A percentile compares a stretch with the other conserved stretches of the same genome.
phyloP scores from a whole-genome alignment of 148 eudicot species.

The Fagopyrum tataricum region DNA sequence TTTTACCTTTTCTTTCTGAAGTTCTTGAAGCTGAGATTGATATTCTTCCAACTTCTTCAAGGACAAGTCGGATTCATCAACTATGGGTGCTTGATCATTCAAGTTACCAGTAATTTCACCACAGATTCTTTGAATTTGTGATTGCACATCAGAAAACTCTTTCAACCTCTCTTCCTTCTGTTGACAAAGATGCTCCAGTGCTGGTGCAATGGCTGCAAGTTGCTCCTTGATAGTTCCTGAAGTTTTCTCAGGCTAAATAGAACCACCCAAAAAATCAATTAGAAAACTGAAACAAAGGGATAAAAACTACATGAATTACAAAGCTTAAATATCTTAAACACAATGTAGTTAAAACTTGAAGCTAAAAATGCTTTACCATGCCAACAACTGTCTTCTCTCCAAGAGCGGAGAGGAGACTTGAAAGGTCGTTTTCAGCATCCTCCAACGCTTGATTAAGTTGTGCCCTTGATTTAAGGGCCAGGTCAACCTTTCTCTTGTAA shows the following conservation, averaged over 20 bases:
- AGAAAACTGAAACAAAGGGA: background rate
- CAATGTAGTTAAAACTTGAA: background rate
- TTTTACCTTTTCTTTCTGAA: conserved; percentile 86
- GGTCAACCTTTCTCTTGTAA: conserved; percentile 93
- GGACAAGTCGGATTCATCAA: conserved; percentile 83
- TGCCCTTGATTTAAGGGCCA: conserved; percentile 83
- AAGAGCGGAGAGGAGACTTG: conserved; percentile 71
- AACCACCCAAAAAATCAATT: conserved; percentile 17
- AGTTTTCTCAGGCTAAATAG: conserved; percentile 76
- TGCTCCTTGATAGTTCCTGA: conserved; percentile 95
- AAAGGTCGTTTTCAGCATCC: conserved; percentile 73
- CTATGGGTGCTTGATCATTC: conserved; percentile 50
- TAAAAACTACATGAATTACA: background rate
- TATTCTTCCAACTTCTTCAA: conserved; percentile 81
- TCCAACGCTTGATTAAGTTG: conserved; percentile 85
- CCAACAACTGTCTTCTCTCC: conserved; percentile 74
- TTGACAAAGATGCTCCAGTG: conserved; percentile 68
- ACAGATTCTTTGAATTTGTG: conserved; percentile 78
- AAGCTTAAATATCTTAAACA: background rate
- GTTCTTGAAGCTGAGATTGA: conserved; percentile 86
- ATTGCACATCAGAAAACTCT: conserved; percentile 71
- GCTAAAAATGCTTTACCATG: conserved; percentile 39
- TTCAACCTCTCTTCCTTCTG: conserved; percentile 81
- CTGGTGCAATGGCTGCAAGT: conserved; percentile 84
- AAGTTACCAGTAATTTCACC: conserved; percentile 75